A percentile compares a stretch with the other conserved stretches of the same genome.
These are phyloP conservation scores for Smallanthus sonchifolius DNA, from an alignment of 129 eudicot species.

Conservation along the genomic window DNA sequence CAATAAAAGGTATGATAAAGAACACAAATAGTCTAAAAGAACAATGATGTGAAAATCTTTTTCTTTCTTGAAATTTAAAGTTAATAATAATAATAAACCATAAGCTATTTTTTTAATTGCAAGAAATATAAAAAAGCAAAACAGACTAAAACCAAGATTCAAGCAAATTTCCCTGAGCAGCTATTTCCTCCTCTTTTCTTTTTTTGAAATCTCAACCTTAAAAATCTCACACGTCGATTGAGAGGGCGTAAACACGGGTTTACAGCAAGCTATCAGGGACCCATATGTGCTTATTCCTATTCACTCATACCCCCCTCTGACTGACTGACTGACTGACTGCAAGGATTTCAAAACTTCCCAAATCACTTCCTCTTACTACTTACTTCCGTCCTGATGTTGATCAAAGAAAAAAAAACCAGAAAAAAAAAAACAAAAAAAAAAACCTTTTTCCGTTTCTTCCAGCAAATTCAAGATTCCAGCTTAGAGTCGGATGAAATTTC, in stretches of 20 bases:
- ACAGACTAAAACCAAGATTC: constrained; percentile 36
- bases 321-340: constrained; percentile 32
- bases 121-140: constrained; percentile 15
- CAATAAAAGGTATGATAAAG: too few species aligned
- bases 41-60: background rate
- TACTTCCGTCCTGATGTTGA: constrained; percentile 34
- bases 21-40: too few species aligned
- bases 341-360: constrained; percentile 35
- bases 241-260: constrained; percentile 28
- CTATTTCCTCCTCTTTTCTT: constrained; percentile 44
- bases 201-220: background rate
- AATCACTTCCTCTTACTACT: constrained; percentile 24
- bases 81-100: constrained; percentile 13
- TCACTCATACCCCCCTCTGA: constrained; percentile 39
- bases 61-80: constrained; percentile 22
- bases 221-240: constrained; percentile 18
- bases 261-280: constrained; percentile 28
- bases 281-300: constrained; percentile 62
- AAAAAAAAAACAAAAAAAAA: constrained; percentile 21
- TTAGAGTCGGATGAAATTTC: constrained; percentile 54
- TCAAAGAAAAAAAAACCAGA: constrained; percentile 15
- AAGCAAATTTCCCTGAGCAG: constrained; percentile 40
- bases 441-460: constrained; percentile 8
- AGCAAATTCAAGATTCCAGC: constrained; percentile 54
- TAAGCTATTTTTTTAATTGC: constrained; percentile 23